Percentiles rank a stretch among this genome's conserved stretches.
phyloP scores from a whole-genome alignment of 352 stramenopile species.

The Pythium vanterpoolii region DNA sequence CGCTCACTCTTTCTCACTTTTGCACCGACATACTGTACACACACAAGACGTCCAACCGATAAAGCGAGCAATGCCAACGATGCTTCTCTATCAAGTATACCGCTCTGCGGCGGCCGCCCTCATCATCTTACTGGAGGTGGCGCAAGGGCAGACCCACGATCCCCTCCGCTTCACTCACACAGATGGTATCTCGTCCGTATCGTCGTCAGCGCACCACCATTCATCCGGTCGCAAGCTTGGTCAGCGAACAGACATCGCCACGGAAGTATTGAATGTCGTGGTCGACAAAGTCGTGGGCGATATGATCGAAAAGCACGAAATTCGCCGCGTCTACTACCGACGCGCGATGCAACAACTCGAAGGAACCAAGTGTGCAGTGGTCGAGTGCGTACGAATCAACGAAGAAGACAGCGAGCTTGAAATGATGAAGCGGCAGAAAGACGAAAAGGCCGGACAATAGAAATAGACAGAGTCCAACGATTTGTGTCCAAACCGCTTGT shows the following conservation, averaged over 20 bases:
- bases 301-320: background rate
- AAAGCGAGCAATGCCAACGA: background rate
- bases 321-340: background rate
- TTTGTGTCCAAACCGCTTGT: background rate
- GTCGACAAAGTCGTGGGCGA: background rate
- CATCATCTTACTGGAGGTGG: background rate
- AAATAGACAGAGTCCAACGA: background rate
- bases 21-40: no score
- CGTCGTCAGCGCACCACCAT: background rate
- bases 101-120: background rate
- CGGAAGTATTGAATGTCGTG: background rate
- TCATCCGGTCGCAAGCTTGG: background rate
- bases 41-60: background rate
- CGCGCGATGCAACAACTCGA: background rate
- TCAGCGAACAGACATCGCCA: background rate
- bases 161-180: background rate
- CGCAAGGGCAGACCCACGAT: background rate
- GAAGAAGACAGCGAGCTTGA: conserved; percentile 18
- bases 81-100: background rate
- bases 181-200: background rate
- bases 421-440: conserved; percentile 18
- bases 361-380: background rate
- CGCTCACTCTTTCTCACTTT: background rate
- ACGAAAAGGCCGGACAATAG: background rate
- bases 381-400: background rate